A percentile compares a stretch with the other conserved stretches of the same genome.
Evolutionary conservation across 768 basidiomycete genomes (phyloP).

Genomic region (Porphyrellus cyaneotinctus): DNA sequence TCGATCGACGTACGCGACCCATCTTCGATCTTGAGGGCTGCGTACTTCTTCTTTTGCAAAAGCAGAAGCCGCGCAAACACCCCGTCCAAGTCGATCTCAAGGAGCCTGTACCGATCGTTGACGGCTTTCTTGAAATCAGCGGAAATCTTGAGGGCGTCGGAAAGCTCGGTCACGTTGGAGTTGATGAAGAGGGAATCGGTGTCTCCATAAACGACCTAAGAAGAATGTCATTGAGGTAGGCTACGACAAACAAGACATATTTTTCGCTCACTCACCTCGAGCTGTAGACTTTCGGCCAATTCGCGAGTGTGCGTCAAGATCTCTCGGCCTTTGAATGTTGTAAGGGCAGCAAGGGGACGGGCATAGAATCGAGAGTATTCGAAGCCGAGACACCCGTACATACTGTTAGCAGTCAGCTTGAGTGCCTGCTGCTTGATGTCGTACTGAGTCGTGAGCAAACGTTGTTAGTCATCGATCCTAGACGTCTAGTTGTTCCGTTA

Average conservation of each 20-base stretch:
- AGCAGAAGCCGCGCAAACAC: constrained; percentile 90
- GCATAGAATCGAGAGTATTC: constrained; percentile 97
- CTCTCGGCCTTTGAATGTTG: constrained; percentile 96
- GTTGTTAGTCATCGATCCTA: background rate
- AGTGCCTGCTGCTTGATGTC: constrained; percentile 97
- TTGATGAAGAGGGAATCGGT: constrained; percentile 99
- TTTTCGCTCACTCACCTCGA: constrained; percentile 77
- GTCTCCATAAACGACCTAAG: constrained; percentile 95
- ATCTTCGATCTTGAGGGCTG: constrained; percentile 92
- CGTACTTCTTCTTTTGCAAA: constrained; percentile 99
- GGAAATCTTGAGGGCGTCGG: constrained; percentile 89
- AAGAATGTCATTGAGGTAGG: background rate
- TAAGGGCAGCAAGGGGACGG: constrained; percentile 92
- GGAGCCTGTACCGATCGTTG: constrained; percentile 90
- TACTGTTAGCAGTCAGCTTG: constrained; percentile 98
- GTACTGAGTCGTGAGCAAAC: constrained; percentile 47
- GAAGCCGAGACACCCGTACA: constrained; percentile 99
- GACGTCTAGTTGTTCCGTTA: constrained; percentile 28
- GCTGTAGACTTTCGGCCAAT: constrained; percentile 81
- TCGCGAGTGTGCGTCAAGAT: constrained; percentile 92
- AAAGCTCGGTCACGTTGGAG: constrained; percentile 84
- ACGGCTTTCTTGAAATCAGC: constrained; percentile 92
- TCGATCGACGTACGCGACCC: constrained; percentile 74
- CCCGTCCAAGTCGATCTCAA: constrained; percentile 95
- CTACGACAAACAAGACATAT: background rate